Conservation (phyloP, 2,329 filamentous ascomycete genomes). For the Epicoccum sorghinum region DNA sequence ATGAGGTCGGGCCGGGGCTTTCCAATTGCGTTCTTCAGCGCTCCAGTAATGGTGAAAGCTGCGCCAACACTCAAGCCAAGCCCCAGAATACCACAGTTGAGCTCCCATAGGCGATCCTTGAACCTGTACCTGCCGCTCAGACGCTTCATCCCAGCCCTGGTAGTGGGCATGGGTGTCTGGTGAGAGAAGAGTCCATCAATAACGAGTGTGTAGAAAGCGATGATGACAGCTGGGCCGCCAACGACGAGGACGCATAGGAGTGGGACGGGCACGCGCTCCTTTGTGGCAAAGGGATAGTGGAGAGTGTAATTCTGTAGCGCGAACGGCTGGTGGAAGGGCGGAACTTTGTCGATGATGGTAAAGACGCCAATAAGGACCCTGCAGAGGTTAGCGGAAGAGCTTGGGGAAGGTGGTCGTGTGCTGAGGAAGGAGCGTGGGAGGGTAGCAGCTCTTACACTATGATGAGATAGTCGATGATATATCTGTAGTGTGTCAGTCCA, state of each 20-base stretch:
- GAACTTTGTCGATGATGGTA: constrained; percentile 58
- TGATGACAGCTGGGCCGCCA: constrained; percentile 57
- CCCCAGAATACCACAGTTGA: constrained; percentile 66
- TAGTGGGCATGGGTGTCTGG: constrained; percentile 39
- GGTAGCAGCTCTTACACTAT: constrained; percentile 55
- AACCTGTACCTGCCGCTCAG: constrained; percentile 56
- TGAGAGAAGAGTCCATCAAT: constrained; percentile 66
- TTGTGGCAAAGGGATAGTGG: constrained; percentile 62
- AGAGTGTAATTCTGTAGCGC: constrained; percentile 62
- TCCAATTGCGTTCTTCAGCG: constrained; percentile 64
- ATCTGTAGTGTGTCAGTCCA: constrained; percentile 50
- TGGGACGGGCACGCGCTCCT: constrained; percentile 61
- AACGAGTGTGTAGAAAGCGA: constrained; percentile 62
- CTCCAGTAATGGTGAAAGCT: constrained; percentile 64
- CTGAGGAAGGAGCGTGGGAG: constrained; percentile 14
- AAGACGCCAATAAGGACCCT: constrained; percentile 60
- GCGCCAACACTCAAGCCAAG: constrained; percentile 59
- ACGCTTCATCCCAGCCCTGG: constrained; percentile 38
- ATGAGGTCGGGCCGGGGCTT: constrained; percentile 67
- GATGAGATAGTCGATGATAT: constrained; percentile 65
- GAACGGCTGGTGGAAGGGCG: constrained; percentile 65
- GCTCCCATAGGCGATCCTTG: constrained; percentile 65
- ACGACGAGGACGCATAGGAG: constrained; percentile 58
- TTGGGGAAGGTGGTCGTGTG: constrained; percentile 45
- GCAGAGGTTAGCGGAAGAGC: constrained; percentile 25